phyloP scores from a whole-genome alignment of 345 rosid genomes.

The Citrus maxima region DNA sequence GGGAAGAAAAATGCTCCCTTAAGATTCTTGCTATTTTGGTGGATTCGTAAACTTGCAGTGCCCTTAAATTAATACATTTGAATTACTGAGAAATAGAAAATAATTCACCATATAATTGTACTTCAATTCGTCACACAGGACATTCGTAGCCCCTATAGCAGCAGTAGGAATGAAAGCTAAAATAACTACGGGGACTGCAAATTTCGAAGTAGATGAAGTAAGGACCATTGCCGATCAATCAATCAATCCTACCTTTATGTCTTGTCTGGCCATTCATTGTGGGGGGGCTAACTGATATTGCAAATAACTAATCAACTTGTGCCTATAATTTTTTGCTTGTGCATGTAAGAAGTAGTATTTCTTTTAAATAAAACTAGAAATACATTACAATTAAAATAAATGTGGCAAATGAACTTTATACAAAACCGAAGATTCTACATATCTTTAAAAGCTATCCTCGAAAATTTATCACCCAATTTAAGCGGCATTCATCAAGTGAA shows the following conservation, averaged over 20 bases:
- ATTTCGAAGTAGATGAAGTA: not conserved
- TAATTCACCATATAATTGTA: not conserved
- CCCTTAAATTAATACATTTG: not conserved
- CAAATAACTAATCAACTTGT: not conserved
- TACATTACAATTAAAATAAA: too few species aligned
- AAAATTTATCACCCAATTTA: too few species aligned
- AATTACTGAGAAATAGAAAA: not conserved
- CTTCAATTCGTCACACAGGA: not conserved
- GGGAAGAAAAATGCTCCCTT: not conserved
- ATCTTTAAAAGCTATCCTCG: too few species aligned
- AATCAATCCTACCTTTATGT: not conserved
- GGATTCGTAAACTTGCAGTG: not conserved
- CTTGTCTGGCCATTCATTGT: not conserved
- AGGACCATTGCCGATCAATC: not conserved
- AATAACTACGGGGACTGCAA: not conserved
- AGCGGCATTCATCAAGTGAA: too few species aligned
- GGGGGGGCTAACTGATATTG: not conserved
- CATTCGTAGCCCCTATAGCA: not conserved
- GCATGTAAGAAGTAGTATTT: not conserved
- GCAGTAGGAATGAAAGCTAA: not conserved
- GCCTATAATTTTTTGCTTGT: not conserved
- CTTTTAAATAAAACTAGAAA: too few species aligned
- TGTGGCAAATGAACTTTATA: too few species aligned
- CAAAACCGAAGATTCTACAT: too few species aligned
- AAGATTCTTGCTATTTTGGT: not conserved